A percentile compares a stretch with the other conserved stretches of the same genome.
Conservation (phyloP, 1,139 yeast species). For the Petasospora rhodanensis region DNA sequence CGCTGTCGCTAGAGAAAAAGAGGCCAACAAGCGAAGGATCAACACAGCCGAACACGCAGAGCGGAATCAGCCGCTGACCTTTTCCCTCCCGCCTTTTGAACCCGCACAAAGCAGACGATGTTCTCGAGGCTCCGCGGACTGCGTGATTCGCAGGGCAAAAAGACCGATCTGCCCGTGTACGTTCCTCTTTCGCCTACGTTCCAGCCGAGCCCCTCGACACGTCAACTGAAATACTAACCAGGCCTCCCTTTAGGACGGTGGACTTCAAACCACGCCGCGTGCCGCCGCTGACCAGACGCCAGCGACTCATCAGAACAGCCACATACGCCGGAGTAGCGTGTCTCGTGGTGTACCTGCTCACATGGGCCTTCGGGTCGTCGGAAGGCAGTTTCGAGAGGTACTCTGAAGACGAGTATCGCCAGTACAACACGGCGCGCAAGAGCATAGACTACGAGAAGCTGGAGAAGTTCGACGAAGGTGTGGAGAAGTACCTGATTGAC, state of each 20-base stretch:
- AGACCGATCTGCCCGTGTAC: slow-evolving; percentile 41
- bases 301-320: slow-evolving; percentile 3
- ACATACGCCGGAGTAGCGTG: too few relatives aligned
- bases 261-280: slow-evolving; percentile 17
- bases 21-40: neutral
- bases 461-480: slow-evolving; percentile 34
- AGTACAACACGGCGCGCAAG: slow-evolving; percentile 30
- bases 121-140: slow-evolving; percentile 9
- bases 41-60: too few relatives aligned
- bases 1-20: too few relatives aligned
- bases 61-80: neutral
- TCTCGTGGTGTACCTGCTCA: too few relatives aligned
- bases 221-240: slow-evolving; percentile 3
- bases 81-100: neutral
- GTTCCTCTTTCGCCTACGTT: slow-evolving; percentile 8
- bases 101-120: slow-evolving; percentile 11
- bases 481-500: slow-evolving; percentile 30
- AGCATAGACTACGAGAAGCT: slow-evolving; percentile 28
- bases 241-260: slow-evolving; percentile 10
- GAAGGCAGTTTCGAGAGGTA: too few relatives aligned
- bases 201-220: neutral
- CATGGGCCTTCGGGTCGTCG: too few relatives aligned
- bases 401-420: slow-evolving; percentile 30
- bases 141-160: slow-evolving; percentile 36
- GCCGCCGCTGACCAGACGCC: slow-evolving; percentile 1